Evolutionary conservation across 805 yeast species (phyloP).

Genomic region (Suhomyces xylopsoci): DNA sequence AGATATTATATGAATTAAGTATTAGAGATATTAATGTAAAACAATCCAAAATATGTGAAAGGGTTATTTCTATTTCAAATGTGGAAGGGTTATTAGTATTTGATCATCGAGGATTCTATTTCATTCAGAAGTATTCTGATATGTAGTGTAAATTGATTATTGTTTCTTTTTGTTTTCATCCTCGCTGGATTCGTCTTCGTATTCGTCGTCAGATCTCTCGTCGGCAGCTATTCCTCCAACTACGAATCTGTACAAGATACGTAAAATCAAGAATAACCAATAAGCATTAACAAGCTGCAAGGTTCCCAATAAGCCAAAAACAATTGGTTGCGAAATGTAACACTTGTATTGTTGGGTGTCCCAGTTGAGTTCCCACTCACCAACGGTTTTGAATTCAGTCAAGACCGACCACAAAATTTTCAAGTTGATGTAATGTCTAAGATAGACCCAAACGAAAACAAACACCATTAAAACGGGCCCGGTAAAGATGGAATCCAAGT

Average conservation of each 20-base stretch:
- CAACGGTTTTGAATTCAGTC: slow-evolving; percentile 84
- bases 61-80: not conserved
- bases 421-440: slow-evolving; percentile 83
- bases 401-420: slow-evolving; percentile 78
- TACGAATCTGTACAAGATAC: slow-evolving; percentile 69
- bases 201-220: slow-evolving; percentile 86
- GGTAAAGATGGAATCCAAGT: slow-evolving; percentile 64
- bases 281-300: slow-evolving; percentile 82
- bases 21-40: not conserved
- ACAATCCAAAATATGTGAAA: not conserved
- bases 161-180: slow-evolving; percentile 20
- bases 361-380: slow-evolving; percentile 78
- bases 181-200: slow-evolving; percentile 33
- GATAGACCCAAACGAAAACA: slow-evolving; percentile 73
- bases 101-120: not conserved
- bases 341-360: slow-evolving; percentile 93
- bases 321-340: slow-evolving; percentile 90
- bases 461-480: slow-evolving; percentile 70
- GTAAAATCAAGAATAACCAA: slow-evolving; percentile 81
- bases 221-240: slow-evolving; percentile 63
- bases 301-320: slow-evolving; percentile 71
- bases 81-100: not conserved
- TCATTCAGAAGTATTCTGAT: not conserved
- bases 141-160: slow-evolving; percentile 1
- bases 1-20: not conserved